Base-by-base conservation (phyloP, 169 alveolate genomes). In the Plasmodium coatneyi region DNA sequence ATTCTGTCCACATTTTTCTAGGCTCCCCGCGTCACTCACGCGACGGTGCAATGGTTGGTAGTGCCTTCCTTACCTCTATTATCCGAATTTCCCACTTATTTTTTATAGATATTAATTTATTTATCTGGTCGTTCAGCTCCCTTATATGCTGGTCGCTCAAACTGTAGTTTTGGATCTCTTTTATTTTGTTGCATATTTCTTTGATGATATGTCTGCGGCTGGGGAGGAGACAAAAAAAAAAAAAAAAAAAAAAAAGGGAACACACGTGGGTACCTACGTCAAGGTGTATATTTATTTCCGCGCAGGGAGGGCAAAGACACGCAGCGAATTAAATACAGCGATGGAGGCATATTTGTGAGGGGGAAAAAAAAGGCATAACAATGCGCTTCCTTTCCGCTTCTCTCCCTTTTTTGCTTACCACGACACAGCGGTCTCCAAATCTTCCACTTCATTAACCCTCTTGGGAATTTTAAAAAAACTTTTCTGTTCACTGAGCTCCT, bases 381-480 rank as follows among this genome's bases (percentile, higher is more conserved):
- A n/a, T 81, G 70, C 3, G 32, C 41, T 56, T 19, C 52, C 32
- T 49, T 19, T 7, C 9, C 39, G 12, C 71, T 82, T 60, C 16
- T 34, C 70, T 32, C 71, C 32, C 19, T 34, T n/a, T 60, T 82
- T 56, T 34, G 22, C 46, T 82, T 87, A 87, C 93, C 71, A 87
- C 46, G 76, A 78, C 30, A 78, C 82, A 12, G 93, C 93, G 25
- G 86, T 56, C 71, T 87, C 93, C 89, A 87, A 71, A 14, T 87
- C 84, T 6, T 86, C 93, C 28, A 86, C 93, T 34, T 86, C 93
- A 19, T 86, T 28, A 52, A 86, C 84, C 19, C 46, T 86, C 46
- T 76, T 86, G 3, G 93, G 93, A 32, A 86, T 86, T 76, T 86
- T 86, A 79, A 87, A 87, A 87, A 87, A 87, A 5, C 25, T 66